Evolutionary conservation across 345 rosid species (phyloP).

Genomic region (Aquilaria sinensis): DNA sequence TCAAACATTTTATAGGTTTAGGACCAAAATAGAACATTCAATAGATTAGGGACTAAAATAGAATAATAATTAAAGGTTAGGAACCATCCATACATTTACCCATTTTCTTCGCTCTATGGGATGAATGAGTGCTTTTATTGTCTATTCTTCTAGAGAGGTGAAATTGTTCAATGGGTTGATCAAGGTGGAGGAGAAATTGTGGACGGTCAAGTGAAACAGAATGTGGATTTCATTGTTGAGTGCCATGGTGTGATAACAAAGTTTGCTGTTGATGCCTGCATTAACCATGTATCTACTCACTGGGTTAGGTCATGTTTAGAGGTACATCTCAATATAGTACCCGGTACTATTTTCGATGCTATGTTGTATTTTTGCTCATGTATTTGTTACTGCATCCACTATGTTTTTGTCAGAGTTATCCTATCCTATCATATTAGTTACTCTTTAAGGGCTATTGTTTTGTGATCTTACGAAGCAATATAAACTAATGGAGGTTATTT

Average conservation of each 20-base stretch:
- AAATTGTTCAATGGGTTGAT: conserved; percentile 75
- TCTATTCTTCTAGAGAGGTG: conserved; percentile 53
- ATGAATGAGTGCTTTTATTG: neutral
- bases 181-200: conserved; percentile 87
- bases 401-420: conserved; percentile 2
- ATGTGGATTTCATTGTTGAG: conserved; percentile 57
- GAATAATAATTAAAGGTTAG: too few species aligned
- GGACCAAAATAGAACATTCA: too few species aligned
- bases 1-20: too few species aligned
- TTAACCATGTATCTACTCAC: conserved; percentile 74
- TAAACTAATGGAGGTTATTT: conserved; percentile 16
- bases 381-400: neutral
- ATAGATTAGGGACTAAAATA: too few species aligned
- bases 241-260: conserved; percentile 56
- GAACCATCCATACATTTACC: too few species aligned
- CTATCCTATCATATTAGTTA: neutral
- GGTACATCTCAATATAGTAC: conserved; percentile 41
- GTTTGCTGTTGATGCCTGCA: conserved; percentile 22
- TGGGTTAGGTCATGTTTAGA: conserved; percentile 91
- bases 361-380: conserved; percentile 1
- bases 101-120: too few species aligned
- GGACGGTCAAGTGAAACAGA: conserved; percentile 25
- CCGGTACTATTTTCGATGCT: conserved; percentile 1
- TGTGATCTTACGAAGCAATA: conserved; percentile 11
- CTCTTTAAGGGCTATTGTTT: neutral